phyloP scores from a whole-genome alignment of 2,329 filamentous ascomycete species.

The Sporothrix globosa region DNA sequence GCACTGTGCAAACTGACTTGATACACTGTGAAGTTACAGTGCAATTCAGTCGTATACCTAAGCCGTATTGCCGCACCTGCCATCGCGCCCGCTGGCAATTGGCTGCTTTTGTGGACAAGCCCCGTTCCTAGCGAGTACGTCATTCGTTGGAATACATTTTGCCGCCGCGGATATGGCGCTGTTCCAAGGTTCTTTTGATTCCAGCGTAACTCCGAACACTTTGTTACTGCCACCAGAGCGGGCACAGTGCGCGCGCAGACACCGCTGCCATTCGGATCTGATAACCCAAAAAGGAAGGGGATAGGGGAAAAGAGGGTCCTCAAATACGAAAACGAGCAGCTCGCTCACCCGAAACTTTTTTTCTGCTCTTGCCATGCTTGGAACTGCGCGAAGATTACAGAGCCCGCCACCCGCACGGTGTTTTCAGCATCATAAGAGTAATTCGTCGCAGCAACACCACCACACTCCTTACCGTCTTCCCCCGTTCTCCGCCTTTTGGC shows the following conservation, averaged over 20 bases:
- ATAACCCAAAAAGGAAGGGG: slow-evolving; percentile 18
- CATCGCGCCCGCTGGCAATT: slow-evolving; percentile 8
- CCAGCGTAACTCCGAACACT: slow-evolving; percentile 24
- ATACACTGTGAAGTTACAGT: not conserved
- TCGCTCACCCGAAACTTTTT: slow-evolving; percentile 16
- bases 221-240: slow-evolving; percentile 13
- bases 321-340: slow-evolving; percentile 31
- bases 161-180: slow-evolving; percentile 26
- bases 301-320: slow-evolving; percentile 18
- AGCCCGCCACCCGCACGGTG: slow-evolving; percentile 20
- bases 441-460: slow-evolving; percentile 20
- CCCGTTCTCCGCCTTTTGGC: slow-evolving; percentile 20
- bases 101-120: not conserved
- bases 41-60: not conserved
- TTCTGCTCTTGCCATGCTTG: slow-evolving; percentile 18
- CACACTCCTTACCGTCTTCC: slow-evolving; percentile 1
- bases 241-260: slow-evolving; percentile 6
- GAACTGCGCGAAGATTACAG: slow-evolving; percentile 23
- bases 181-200: slow-evolving; percentile 7
- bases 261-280: slow-evolving; percentile 17
- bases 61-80: slow-evolving; percentile 8
- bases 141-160: not conserved
- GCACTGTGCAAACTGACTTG: not conserved
- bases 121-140: not conserved
- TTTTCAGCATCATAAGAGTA: slow-evolving; percentile 30